Percentiles rank a stretch among this genome's conserved stretches.
These are phyloP conservation scores for Rosa rugosa DNA, from an alignment of 306 rosid species.

Conservation along the genomic window DNA sequence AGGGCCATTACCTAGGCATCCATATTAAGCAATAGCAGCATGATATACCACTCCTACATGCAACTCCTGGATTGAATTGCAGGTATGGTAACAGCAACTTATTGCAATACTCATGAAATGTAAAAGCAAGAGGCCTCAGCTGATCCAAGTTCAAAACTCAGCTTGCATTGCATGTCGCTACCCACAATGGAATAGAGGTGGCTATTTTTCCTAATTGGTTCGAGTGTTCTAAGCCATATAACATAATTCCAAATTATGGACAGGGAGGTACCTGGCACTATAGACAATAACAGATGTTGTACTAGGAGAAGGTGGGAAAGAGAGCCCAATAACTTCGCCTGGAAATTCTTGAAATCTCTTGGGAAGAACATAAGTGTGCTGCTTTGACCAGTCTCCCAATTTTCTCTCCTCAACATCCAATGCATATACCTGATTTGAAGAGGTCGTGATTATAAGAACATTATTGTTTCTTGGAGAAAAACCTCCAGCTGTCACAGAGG, in stretches of 20 bases:
- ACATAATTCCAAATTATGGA: slow-evolving; percentile 3
- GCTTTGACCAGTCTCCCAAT: slow-evolving; percentile 87
- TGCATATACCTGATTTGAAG: slow-evolving; percentile 90
- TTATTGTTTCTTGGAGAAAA: slow-evolving; percentile 74
- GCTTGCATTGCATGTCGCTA: neutral
- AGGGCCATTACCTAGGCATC: neutral
- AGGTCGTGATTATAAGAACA: slow-evolving; percentile 76
- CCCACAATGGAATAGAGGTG: neutral
- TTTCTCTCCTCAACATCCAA: slow-evolving; percentile 85
- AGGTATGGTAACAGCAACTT: neutral
- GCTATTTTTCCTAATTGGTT: neutral
- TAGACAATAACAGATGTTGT: slow-evolving; percentile 75
- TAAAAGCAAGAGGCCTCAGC: neutral
- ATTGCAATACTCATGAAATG: neutral
- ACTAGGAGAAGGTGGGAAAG: slow-evolving; percentile 69
- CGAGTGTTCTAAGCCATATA: neutral
- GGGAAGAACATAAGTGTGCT: slow-evolving; percentile 68
- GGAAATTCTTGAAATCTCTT: slow-evolving; percentile 90
- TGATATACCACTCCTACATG: slow-evolving; percentile 5
- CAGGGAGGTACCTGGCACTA: slow-evolving; percentile 74
- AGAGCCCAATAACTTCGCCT: slow-evolving; percentile 94
- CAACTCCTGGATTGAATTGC: slow-evolving; percentile 3
- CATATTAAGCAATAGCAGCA: neutral
- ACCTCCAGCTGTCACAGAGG: slow-evolving; percentile 91
- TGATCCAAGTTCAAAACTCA: neutral